Evolutionary conservation across 2,329 filamentous ascomycete species (phyloP), one percentile per base, ranked within the genome.

Genomic region (Paraphaeosphaeria minitans): DNA sequence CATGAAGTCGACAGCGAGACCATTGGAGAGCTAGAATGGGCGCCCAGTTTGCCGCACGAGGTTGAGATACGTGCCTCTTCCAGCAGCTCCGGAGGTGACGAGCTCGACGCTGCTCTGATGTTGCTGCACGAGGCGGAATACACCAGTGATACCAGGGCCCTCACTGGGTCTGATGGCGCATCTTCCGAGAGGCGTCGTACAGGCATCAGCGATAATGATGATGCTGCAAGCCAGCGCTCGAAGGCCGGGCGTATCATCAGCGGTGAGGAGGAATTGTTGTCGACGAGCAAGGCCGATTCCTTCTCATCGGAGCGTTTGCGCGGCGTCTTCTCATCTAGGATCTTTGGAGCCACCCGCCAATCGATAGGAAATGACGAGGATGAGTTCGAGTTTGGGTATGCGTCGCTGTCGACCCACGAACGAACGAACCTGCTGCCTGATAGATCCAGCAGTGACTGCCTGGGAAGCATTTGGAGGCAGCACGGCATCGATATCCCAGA

Each of bases 281-380:
- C 50, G 24, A 19, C 22, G 1, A 21, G 2, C 16, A 43, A 22
- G 50, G 29, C 50, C 2, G 24, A 45, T 22, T 53, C 50, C 1
- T 53, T 53, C 16, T 13, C 22, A 4, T 33, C 27, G 2, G 42
- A 55, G 43, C 31, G 14, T 21, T 14, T 55, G 43, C 43, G 43
- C 3, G 21, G 42, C 10, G 35, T 13, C 6, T 45, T 48, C 53
- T 31, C 31, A n/a, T 21, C 6, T 55, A 49, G 53, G 5, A 48
- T 49, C 21, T 55, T 55, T 42, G 53, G 53, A 47, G 16, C 53
- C 29, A 55, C 43, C 41, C 53, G 53, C 21, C 42, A 19, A 27
- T 21, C 41, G 21, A 52, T 12, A 4, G 24, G 21, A 16, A 16
- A 53, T 19, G 13, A 4, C 10, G 42, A 47, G 3, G 39, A 22